Conservation (phyloP, 2,329 filamentous ascomycete species). For the Diaporthe citrichinensis region DNA sequence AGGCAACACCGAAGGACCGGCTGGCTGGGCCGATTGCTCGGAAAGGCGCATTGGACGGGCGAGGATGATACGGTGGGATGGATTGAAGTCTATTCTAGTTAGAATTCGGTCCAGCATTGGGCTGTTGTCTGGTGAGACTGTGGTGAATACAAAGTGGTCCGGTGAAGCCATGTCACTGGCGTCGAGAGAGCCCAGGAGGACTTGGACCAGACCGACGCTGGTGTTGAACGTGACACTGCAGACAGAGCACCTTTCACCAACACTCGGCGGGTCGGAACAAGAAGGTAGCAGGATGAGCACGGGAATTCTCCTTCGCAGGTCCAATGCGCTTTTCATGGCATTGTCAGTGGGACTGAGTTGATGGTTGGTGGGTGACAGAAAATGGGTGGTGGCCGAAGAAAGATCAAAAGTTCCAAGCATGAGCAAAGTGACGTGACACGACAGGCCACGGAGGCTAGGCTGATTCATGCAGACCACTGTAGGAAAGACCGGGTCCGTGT, state of each 20-base stretch:
- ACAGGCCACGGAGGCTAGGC: fast-evolving
- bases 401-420: neutral
- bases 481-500: neutral
- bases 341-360: neutral
- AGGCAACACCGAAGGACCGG: neutral
- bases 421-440: neutral
- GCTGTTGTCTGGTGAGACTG: neutral
- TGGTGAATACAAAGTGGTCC: neutral
- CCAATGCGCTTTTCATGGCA: neutral
- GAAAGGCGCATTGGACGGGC: conserved; percentile 28
- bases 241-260: neutral
- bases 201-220: neutral
- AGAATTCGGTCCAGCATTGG: neutral
- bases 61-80: neutral
- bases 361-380: conserved; percentile 1
- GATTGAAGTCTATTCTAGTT: neutral
- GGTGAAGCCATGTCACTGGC: neutral
- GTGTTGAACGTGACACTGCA: conserved; percentile 37
- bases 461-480: neutral
- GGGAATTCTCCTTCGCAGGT: neutral
- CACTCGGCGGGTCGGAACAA: neutral
- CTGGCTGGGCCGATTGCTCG: conserved; percentile 18
- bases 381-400: neutral
- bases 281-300: neutral
- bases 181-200: conserved; percentile 9